Conservation (phyloP, 352 stramenopile species). For the Pythium plurisporium region DNA sequence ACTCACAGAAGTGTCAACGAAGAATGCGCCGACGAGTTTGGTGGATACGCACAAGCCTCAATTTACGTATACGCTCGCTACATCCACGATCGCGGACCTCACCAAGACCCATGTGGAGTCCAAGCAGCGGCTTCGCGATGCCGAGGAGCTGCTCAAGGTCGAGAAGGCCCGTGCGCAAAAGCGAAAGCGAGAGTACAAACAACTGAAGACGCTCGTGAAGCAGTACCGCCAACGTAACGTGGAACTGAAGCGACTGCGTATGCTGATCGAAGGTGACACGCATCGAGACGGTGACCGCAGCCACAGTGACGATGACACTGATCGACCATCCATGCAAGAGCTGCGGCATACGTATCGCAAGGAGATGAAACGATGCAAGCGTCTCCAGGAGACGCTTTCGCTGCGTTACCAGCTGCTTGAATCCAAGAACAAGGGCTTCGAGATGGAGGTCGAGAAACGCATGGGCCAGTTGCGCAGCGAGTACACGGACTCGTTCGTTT, state of each 20-base stretch:
- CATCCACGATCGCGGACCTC: neutral
- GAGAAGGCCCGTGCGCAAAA: slow-evolving; percentile 27
- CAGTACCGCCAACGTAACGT: slow-evolving; percentile 33
- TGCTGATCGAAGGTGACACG: neutral
- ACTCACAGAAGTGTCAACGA: neutral
- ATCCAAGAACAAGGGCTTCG: slow-evolving; percentile 46
- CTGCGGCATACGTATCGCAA: slow-evolving; percentile 27
- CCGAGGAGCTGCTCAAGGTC: slow-evolving; percentile 29
- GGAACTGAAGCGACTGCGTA: slow-evolving; percentile 32
- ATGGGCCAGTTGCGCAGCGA: slow-evolving; percentile 51
- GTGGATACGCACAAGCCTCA: neutral
- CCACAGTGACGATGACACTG: neutral
- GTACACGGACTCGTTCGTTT: slow-evolving; percentile 66
- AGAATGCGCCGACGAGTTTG: neutral
- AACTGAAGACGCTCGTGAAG: slow-evolving; percentile 33
- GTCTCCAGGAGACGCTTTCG: slow-evolving; percentile 41
- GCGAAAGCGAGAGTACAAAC: slow-evolving; percentile 35
- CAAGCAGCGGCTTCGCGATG: slow-evolving; percentile 24
- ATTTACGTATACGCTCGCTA: neutral
- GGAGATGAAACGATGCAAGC: slow-evolving; percentile 35
- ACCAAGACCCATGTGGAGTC: neutral
- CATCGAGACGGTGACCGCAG: neutral
- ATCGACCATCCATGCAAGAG: neutral
- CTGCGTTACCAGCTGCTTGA: slow-evolving; percentile 58
- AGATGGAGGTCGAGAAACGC: slow-evolving; percentile 53